Conservation (phyloP, 768 basidiomycete genomes). For the Leccinum disarticulatum region DNA sequence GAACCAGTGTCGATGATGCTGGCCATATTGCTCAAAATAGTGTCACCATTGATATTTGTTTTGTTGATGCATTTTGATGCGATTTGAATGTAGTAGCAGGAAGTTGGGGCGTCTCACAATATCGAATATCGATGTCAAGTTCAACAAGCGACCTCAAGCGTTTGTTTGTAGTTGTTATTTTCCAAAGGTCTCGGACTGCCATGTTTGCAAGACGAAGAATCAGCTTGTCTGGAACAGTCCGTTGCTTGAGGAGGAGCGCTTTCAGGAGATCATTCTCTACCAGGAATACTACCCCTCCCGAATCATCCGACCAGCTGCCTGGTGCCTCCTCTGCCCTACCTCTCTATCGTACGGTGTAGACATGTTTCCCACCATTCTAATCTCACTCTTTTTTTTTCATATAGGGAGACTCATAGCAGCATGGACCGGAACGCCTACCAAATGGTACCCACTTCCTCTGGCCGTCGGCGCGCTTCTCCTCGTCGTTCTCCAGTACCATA, state of each 20-base stretch:
- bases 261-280: conserved; percentile 28
- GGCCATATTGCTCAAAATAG: conserved; percentile 6
- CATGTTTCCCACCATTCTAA: not conserved
- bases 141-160: no score
- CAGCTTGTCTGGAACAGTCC: conserved; percentile 33
- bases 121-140: no score
- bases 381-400: conserved; percentile 4
- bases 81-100: no score
- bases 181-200: conserved; percentile 17
- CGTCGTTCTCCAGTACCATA: conserved; percentile 72
- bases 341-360: conserved; percentile 42
- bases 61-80: no score
- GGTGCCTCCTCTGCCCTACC: conserved; percentile 38
- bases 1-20: conserved; percentile 24
- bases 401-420: conserved; percentile 67
- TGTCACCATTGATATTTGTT: not conserved
- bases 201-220: conserved; percentile 34
- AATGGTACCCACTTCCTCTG: conserved; percentile 93
- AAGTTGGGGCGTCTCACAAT: no score
- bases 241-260: conserved; percentile 26
- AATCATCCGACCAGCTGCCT: conserved; percentile 48
- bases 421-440: conserved; percentile 85
- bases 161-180: conserved; percentile 29
- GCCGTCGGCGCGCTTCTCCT: conserved; percentile 90
- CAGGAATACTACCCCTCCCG: conserved; percentile 29